Evolutionary conservation across 805 yeast species (phyloP), one percentile per base, ranked within the genome.

Genomic region (Candida verbasci): DNA sequence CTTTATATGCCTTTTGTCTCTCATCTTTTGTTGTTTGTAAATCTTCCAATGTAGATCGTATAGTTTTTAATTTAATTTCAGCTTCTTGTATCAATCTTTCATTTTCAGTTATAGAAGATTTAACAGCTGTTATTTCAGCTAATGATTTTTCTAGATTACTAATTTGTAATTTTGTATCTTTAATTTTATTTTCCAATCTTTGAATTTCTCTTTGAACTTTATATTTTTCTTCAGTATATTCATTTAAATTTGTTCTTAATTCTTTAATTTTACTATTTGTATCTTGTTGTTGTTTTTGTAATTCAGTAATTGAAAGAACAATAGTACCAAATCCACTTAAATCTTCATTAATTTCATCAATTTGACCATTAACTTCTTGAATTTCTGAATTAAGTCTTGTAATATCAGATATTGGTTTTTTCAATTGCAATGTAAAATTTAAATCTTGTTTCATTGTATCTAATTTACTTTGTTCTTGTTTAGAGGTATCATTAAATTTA

Each of bases 91-190:
- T 42, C 2, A 44, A 45, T 10, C 26, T 24, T 11, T 58, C 61
- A 11, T 56, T 51, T 12, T 65, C 74, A 2, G 48, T 47, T 6
- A 77, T 58, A 3, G 65, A 48, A 9, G 49, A 60, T 37, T 60
- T 56, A 36, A 74, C 48, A 36, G 61, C 66, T 15, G 58, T 58
- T 24, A 69, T 62, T 39, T 78, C 82, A 31, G 68, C 52, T 21
- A 76, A 58, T 4, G 76, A 58, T 31, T 62, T 65, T 47, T 80
- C 84, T 38, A 77, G 52, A 29, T 72, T 68, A 44, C 76, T 74
- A 17, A 84, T 71, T 3, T 51, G 47, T 29, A 82, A 53, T 46
- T 67, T 65, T 36, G 70, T 67, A 45, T 80, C 85, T 40, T 78
- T 77, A 10, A 79, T 55, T 24, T 56, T 55, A 23, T 61, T 68